Evolutionary conservation across 306 rosid species (phyloP), one percentile per base, ranked within the genome.

Genomic region (Alnus glutinosa): DNA sequence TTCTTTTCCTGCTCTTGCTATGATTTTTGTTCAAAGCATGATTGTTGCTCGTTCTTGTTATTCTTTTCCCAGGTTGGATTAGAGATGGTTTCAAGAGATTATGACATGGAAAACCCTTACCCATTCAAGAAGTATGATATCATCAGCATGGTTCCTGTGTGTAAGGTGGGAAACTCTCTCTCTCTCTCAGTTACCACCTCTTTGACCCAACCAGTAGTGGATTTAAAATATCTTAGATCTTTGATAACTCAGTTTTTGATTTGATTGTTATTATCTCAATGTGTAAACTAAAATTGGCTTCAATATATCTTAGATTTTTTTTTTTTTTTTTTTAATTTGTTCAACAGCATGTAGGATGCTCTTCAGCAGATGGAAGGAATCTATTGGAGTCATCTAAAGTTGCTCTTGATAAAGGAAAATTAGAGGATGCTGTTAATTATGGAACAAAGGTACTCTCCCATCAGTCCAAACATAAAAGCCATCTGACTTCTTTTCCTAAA

Each of bases 351-450:
- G 94, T 92, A 78, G 90, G 88, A 13, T 95, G 94, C 87, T 87
- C 93, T 73, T 92, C 98, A 75, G 86, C 89, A 4, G 98, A 95
- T 76, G 98, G 98, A 18, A 91, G 98, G 66, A 92, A 92, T 87
- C 81, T 95, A 75, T 83, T 95, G 83, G 98, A 95, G 76, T 89
- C 98, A 1, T 95, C 98, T 2, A 95, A 95, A 84, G 81, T 88
- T 77, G 95, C 98, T 80, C 98, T 95, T 74, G 98, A 95, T 86
- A 95, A 92, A 88, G 98, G 98, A 78, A 95, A 92, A 86, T 97
- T 95, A 42, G 98, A 95, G 84, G 98, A 95, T 79, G 96, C 98
- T 70, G 97, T 95, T 58, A 91, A 87, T 74, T 92, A 78, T 77
- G 98, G 98, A 85, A 91, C 98, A 55, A 95, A 92, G 98, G 98